These are phyloP conservation scores for Alternaria ethzedia DNA, from an alignment of 2,329 filamentous ascomycete species.

Conservation along the genomic window DNA sequence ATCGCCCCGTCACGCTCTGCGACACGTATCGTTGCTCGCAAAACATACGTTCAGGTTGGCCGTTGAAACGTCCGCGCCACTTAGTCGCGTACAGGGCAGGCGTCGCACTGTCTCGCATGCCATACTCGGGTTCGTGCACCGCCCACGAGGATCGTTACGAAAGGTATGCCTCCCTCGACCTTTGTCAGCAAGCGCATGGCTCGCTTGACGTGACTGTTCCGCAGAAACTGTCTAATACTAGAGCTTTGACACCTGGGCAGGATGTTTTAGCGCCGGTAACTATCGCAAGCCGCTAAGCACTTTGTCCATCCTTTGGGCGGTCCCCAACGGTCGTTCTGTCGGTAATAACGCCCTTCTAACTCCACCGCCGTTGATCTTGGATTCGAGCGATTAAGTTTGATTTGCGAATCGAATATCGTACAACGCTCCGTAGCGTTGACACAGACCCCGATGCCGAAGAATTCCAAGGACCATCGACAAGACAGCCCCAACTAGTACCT, in stretches of 20 bases:
- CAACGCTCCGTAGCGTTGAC: not conserved
- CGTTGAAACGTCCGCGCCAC: not conserved
- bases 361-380: not conserved
- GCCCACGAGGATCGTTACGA: not conserved
- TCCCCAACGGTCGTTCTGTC: slow-evolving; percentile 18
- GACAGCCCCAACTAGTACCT: not conserved
- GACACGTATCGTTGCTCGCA: not conserved
- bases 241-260: slow-evolving; percentile 11
- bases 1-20: not conserved
- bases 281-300: slow-evolving; percentile 21
- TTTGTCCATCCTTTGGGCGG: slow-evolving; percentile 12
- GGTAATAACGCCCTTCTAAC: slow-evolving; percentile 5
- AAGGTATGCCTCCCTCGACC: not conserved
- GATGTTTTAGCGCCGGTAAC: slow-evolving; percentile 23
- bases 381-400: slow-evolving; percentile 3
- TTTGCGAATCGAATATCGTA: not conserved
- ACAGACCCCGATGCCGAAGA: not conserved
- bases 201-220: slow-evolving; percentile 1
- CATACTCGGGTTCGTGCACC: slow-evolving; percentile 1
- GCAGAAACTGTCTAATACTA: slow-evolving; percentile 18
- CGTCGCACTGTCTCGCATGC: not conserved
- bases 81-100: not conserved
- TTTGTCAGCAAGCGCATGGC: not conserved
- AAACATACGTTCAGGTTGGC: not conserved
- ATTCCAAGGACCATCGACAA: not conserved